Conservation (phyloP, 139 green algal species). For the Chlorella sp. region DNA sequence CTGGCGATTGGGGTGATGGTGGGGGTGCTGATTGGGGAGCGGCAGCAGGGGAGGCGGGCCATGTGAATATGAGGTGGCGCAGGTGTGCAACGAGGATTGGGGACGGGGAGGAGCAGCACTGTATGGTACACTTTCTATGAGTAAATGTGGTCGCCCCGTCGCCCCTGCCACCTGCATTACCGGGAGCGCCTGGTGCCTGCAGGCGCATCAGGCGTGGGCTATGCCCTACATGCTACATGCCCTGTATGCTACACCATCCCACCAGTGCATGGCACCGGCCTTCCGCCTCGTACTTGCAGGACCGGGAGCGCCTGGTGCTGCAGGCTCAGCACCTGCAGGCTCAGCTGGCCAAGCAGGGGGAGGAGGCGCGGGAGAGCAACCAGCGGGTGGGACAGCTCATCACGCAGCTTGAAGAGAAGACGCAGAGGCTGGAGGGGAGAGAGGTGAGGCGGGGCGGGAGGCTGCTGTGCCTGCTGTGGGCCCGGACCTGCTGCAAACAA, state of each 20-base stretch:
- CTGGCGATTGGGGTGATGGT: no score
- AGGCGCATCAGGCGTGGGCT: slow-evolving; percentile 20
- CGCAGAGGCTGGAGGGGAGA: neutral
- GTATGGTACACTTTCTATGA: neutral
- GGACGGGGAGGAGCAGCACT: no score
- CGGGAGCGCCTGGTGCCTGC: slow-evolving; percentile 7
- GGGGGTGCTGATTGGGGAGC: neutral
- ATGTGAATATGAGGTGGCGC: no score
- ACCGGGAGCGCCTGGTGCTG: slow-evolving; percentile 6
- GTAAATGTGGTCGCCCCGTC: neutral
- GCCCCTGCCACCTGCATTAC: neutral
- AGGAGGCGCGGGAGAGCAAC: slow-evolving; percentile 15
- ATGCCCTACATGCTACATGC: no score
- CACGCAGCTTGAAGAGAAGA: slow-evolving; percentile 15
- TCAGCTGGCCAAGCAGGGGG: slow-evolving; percentile 23
- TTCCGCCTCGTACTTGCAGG: neutral
- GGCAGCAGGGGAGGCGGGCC: no score
- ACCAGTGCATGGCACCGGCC: neutral
- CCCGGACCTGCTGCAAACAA: neutral
- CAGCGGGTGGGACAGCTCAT: neutral
- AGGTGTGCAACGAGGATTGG: no score
- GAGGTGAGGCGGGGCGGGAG: neutral
- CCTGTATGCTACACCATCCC: no score
- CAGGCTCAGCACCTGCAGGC: slow-evolving; percentile 22
- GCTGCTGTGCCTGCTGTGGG: neutral